Percentiles rank a stretch among this genome's conserved stretches.
These are phyloP conservation scores for Saksenaea oblongispora DNA, from an alignment of 371 early-diverging fungal genomes.

Conservation along the genomic window DNA sequence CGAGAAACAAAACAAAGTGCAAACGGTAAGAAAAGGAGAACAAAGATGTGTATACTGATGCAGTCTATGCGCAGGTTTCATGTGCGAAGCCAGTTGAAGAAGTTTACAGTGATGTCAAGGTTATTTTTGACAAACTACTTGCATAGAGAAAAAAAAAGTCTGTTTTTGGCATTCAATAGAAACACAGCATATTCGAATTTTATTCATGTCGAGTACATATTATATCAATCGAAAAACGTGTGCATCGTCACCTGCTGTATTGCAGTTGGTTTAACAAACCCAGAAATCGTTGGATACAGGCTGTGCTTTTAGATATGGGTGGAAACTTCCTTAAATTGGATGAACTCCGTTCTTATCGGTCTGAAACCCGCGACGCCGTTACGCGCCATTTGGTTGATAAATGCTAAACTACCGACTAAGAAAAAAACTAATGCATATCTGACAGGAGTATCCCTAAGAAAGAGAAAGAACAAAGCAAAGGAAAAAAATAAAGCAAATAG, in stretches of 20 bases:
- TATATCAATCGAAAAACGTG: too few species aligned
- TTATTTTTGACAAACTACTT: slow-evolving; percentile 36
- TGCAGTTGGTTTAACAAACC: background rate
- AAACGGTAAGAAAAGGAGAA: slow-evolving; percentile 45
- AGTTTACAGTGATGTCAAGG: slow-evolving; percentile 52
- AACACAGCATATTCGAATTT: background rate
- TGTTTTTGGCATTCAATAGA: background rate
- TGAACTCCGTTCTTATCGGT: background rate
- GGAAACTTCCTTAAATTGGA: background rate
- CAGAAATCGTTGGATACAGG: background rate
- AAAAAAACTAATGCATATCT: background rate
- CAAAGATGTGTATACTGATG: background rate
- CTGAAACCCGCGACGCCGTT: background rate
- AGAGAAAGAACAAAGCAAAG: background rate
- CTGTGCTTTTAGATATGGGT: background rate
- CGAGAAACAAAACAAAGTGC: slow-evolving; percentile 69
- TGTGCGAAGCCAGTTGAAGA: slow-evolving; percentile 51
- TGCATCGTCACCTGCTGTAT: too few species aligned
- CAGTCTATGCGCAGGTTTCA: slow-evolving; percentile 31
- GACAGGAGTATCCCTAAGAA: too few species aligned
- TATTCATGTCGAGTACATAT: background rate
- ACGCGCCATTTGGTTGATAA: background rate
- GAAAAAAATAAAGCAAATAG: background rate
- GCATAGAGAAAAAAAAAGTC: background rate
- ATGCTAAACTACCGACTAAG: background rate